Conservation (phyloP, 768 basidiomycete species). For the Piloderma croceum region DNA sequence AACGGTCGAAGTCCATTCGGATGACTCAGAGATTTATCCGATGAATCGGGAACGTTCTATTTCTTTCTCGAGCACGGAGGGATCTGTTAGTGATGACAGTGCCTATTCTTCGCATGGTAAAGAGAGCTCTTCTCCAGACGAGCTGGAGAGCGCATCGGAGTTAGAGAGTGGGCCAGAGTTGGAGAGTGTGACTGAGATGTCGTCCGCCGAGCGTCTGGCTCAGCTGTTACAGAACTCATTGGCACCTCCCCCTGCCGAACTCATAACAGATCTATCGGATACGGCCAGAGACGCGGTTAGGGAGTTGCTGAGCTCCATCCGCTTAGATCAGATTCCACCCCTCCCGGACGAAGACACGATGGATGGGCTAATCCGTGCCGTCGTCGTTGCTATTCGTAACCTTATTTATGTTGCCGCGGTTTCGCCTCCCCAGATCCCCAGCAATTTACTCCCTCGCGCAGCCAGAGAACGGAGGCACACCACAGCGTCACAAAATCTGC, state of each 20-base stretch:
- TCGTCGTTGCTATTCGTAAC: conserved; percentile 68
- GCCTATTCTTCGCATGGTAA: not conserved
- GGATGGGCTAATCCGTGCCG: conserved; percentile 55
- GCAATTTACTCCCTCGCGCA: conserved; percentile 45
- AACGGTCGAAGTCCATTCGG: too few relatives aligned
- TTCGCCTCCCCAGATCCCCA: conserved; percentile 56
- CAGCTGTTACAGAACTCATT: conserved; percentile 58
- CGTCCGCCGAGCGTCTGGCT: conserved; percentile 64
- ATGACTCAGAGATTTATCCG: too few relatives aligned
- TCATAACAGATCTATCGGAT: conserved; percentile 57
- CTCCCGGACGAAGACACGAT: conserved; percentile 49
- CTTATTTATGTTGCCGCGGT: conserved; percentile 63
- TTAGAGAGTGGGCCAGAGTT: not conserved
- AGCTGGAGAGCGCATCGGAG: not conserved
- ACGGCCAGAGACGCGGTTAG: conserved; percentile 54
- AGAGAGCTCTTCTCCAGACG: not conserved
- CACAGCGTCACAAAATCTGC: conserved; percentile 46
- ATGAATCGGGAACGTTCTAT: too few relatives aligned
- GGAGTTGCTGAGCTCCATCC: conserved; percentile 58
- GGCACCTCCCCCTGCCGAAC: conserved; percentile 50
- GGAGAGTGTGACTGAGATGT: conserved; percentile 34
- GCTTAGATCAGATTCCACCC: conserved; percentile 37
- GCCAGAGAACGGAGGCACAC: conserved; percentile 39
- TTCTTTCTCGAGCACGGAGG: not conserved
- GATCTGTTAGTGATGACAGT: not conserved